phyloP scores from a whole-genome alignment of 2,329 filamentous ascomycete genomes.

The Talaromyces sp. region DNA sequence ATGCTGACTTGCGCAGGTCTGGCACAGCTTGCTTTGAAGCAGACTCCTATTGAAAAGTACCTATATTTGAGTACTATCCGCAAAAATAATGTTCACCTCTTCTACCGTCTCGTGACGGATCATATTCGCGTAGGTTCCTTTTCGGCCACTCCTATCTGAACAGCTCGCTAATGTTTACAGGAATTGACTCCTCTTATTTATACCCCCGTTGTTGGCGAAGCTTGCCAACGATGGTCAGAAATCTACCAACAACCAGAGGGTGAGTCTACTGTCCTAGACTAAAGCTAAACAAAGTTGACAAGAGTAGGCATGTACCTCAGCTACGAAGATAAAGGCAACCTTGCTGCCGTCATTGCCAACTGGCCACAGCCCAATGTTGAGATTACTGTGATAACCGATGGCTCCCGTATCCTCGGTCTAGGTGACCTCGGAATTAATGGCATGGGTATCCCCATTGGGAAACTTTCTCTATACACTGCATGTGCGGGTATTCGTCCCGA shows the following conservation, averaged over 20 bases:
- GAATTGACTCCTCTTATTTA: conserved; percentile 51
- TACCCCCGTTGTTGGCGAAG: conserved; percentile 70
- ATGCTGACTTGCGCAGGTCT: conserved; percentile 30
- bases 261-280: conserved; percentile 25
- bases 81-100: conserved; percentile 52
- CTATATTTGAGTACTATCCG: conserved; percentile 49
- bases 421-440: conserved; percentile 96
- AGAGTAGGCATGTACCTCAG: conserved; percentile 78
- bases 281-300: neutral
- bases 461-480: conserved; percentile 89
- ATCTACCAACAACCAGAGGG: conserved; percentile 94
- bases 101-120: conserved; percentile 49
- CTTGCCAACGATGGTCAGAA: conserved; percentile 93
- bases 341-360: conserved; percentile 82
- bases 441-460: conserved; percentile 96
- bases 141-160: too few relatives aligned
- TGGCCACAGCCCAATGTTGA: conserved; percentile 88
- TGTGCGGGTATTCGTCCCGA: conserved; percentile 90
- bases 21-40: conserved; percentile 47
- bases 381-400: conserved; percentile 95
- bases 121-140: conserved; percentile 40
- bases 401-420: conserved; percentile 84
- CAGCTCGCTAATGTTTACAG: conserved; percentile 25
- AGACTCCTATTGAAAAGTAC: conserved; percentile 49
- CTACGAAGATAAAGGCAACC: conserved; percentile 87